phyloP scores from a whole-genome alignment of 2,329 filamentous ascomycete species.

The Cytospora paraplurivora region DNA sequence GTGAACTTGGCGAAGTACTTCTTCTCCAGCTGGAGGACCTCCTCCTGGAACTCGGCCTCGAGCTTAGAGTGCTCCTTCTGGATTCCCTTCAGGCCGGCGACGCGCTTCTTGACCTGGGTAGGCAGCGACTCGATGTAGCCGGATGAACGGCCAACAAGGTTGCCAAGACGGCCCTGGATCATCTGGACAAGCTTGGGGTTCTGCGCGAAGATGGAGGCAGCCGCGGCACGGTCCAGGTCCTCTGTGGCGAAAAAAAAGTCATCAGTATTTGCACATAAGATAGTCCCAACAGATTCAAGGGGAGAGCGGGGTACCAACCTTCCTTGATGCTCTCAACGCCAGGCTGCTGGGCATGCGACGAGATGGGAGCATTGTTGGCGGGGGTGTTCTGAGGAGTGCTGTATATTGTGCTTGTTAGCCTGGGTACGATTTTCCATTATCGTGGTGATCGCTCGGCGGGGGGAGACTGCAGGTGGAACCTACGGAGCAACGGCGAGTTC shows the following conservation, averaged over 20 bases:
- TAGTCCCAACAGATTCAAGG: constrained; percentile 12
- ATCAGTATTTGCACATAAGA: constrained; percentile 8
- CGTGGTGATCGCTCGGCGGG: constrained; percentile 15
- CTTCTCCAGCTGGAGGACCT: constrained; percentile 97
- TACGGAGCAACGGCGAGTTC: constrained; percentile 61
- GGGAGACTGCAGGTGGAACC: constrained; percentile 39
- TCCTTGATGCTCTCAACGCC: constrained; percentile 95
- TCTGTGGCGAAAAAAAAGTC: constrained; percentile 56
- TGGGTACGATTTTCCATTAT: constrained; percentile 30
- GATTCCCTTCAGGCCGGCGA: constrained; percentile 93
- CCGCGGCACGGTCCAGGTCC: constrained; percentile 83
- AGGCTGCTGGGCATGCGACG: constrained; percentile 94
- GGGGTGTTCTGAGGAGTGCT: constrained; percentile 99
- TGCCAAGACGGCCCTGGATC: constrained; percentile 95
- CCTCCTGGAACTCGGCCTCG: constrained; percentile 97
- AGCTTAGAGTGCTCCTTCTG: constrained; percentile 99
- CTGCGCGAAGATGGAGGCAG: constrained; percentile 90
- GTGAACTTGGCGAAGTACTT: constrained; percentile 99
- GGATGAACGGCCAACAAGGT: constrained; percentile 90
- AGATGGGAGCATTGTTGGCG: constrained; percentile 92
- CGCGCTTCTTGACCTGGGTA: constrained; percentile 83
- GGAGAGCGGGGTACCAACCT: constrained; percentile 60
- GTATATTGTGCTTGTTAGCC: constrained; percentile 39
- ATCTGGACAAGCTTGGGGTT: constrained; percentile 94
- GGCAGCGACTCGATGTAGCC: constrained; percentile 98